Evolutionary conservation across 345 rosid genomes (phyloP).

Genomic region (Salix caprea): DNA sequence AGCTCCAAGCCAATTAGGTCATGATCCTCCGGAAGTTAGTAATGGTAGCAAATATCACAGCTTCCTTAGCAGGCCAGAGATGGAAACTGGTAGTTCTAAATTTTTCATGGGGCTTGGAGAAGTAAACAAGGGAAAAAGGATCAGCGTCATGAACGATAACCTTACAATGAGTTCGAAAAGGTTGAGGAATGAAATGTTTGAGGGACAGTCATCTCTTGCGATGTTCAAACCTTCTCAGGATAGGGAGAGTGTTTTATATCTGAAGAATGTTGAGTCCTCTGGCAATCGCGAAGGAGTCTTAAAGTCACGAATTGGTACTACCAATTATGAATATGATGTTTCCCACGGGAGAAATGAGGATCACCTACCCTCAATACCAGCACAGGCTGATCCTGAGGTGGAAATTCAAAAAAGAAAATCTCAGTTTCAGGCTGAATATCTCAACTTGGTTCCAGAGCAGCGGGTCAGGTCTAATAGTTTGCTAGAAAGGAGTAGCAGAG

Average conservation of each 20-base stretch:
- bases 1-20: slow-evolving; percentile 9
- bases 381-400: slow-evolving; percentile 17
- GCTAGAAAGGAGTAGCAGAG: slow-evolving; percentile 19
- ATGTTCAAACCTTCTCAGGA: slow-evolving; percentile 22
- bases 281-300: not conserved
- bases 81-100: slow-evolving; percentile 10
- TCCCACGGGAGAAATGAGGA: slow-evolving; percentile 2
- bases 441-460: slow-evolving; percentile 17
- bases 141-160: slow-evolving; percentile 21
- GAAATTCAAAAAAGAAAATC: slow-evolving; percentile 23
- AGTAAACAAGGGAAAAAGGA: slow-evolving; percentile 20
- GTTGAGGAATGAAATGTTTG: slow-evolving; percentile 24
- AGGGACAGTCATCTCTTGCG: slow-evolving; percentile 24
- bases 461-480: slow-evolving; percentile 22
- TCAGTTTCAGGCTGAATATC: slow-evolving; percentile 16
- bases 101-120: slow-evolving; percentile 20
- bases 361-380: not conserved
- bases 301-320: slow-evolving; percentile 3
- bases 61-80: slow-evolving; percentile 9
- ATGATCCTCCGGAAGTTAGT: slow-evolving; percentile 14
- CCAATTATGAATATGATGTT: slow-evolving; percentile 1
- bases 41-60: slow-evolving; percentile 5
- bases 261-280: slow-evolving; percentile 18
- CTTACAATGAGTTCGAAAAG: slow-evolving; percentile 12
- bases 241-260: slow-evolving; percentile 8